phyloP scores from a whole-genome alignment of 1,284 basidiomycete genomes.

The Moesziomyces globuligerus region DNA sequence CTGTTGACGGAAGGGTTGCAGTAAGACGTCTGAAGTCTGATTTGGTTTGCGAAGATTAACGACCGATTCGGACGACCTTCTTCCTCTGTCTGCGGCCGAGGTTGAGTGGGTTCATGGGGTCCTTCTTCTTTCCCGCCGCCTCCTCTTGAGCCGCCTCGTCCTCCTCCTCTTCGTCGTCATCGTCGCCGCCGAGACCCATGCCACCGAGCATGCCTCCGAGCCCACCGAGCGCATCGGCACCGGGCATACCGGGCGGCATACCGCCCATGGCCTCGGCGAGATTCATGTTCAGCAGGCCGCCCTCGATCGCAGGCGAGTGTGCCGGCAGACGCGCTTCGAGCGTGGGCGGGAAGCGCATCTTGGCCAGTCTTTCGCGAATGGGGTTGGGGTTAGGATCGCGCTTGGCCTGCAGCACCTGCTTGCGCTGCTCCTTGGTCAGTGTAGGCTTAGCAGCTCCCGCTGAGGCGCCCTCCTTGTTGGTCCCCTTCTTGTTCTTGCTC shows the following conservation, averaged over 20 bases:
- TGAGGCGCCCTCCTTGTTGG: conserved; percentile 1
- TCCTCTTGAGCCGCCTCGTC: conserved; percentile 33
- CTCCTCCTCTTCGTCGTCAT: conserved; percentile 58
- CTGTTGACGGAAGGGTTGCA: no score
- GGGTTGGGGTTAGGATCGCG: conserved; percentile 49
- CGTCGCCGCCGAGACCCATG: conserved; percentile 60
- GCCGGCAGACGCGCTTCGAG: conserved; percentile 53
- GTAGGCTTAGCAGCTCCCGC: conserved; percentile 29
- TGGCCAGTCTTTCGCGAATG: conserved; percentile 38
- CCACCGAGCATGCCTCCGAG: conserved; percentile 62
- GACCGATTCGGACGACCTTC: conserved; percentile 62
- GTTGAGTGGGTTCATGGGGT: conserved; percentile 42
- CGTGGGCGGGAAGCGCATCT: conserved; percentile 43
- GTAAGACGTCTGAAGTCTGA: no score
- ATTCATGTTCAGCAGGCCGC: conserved; percentile 62
- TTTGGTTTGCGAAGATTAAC: no score
- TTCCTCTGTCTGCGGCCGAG: conserved; percentile 59
- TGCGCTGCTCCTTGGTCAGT: conserved; percentile 36
- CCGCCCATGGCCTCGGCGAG: conserved; percentile 61
- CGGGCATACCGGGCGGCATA: conserved; percentile 41
- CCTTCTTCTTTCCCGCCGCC: conserved; percentile 46
- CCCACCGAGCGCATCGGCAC: conserved; percentile 52
- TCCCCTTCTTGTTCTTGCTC: conserved; percentile 37
- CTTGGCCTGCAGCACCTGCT: conserved; percentile 21
- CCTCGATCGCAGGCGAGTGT: conserved; percentile 59